These are phyloP conservation scores for Trapa incisa DNA, from an alignment of 345 rosid genomes.

Conservation along the genomic window DNA sequence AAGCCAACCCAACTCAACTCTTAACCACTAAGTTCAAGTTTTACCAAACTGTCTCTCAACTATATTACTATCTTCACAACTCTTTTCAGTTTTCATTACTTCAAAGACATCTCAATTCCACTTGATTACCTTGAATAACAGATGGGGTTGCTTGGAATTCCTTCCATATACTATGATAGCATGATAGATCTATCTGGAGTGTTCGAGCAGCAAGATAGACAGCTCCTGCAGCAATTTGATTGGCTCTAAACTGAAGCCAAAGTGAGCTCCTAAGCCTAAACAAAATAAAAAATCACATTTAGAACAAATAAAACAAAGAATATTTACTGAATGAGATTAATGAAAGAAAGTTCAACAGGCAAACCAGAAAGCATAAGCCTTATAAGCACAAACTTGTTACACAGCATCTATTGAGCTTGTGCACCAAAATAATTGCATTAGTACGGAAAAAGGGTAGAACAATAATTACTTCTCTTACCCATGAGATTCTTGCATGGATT, in stretches of 20 bases:
- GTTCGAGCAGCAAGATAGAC: constrained; percentile 60
- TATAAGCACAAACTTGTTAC: constrained; percentile 9
- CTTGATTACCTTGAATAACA: constrained; percentile 44
- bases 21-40: not conserved
- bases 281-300: constrained; percentile 10
- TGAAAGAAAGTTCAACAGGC: constrained; percentile 4
- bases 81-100: not conserved
- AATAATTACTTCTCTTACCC: constrained; percentile 51
- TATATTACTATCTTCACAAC: too few relatives aligned
- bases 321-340: not conserved
- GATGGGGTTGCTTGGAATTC: constrained; percentile 58
- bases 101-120: not conserved
- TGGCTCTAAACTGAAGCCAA: constrained; percentile 77
- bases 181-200: constrained; percentile 40
- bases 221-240: constrained; percentile 78
- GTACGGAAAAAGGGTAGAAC: constrained; percentile 18
- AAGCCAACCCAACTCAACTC: not conserved
- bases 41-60: not conserved
- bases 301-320: not conserved
- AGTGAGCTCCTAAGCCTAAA: constrained; percentile 73
- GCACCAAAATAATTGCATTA: not conserved
- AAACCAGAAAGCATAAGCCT: constrained; percentile 10
- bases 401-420: constrained; percentile 6
- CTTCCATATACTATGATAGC: constrained; percentile 46
- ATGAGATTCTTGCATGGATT: constrained; percentile 58